Evolutionary conservation across 805 yeast species (phyloP).

Genomic region (Saturnispora sekii): DNA sequence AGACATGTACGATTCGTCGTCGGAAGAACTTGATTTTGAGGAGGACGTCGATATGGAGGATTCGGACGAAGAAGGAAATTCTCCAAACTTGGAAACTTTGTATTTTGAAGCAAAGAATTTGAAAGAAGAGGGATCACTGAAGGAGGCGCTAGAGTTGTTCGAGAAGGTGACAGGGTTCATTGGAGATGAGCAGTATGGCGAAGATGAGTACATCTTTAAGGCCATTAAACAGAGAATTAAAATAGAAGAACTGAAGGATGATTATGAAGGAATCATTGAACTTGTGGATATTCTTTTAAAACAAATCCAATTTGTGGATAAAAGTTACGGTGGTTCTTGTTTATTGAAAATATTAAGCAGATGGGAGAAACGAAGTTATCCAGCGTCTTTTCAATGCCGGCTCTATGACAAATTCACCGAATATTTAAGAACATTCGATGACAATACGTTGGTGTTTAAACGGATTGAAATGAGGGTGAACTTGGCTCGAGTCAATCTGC

Average conservation of each 20-base stretch:
- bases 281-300: constrained; percentile 16
- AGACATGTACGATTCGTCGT: constrained; percentile 28
- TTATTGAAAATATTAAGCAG: constrained; percentile 23
- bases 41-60: constrained; percentile 16
- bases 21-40: constrained; percentile 27
- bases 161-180: constrained; percentile 13
- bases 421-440: constrained; percentile 9
- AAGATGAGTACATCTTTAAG: constrained; percentile 23
- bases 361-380: constrained; percentile 18
- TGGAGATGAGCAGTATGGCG: not conserved
- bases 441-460: constrained; percentile 18
- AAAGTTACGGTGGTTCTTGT: constrained; percentile 23
- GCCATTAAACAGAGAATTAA: constrained; percentile 28
- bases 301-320: constrained; percentile 13
- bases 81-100: constrained; percentile 15
- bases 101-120: constrained; percentile 27
- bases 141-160: constrained; percentile 21
- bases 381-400: constrained; percentile 13
- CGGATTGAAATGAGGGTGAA: constrained; percentile 41
- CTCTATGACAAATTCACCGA: constrained; percentile 17
- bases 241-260: constrained; percentile 15
- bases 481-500: constrained; percentile 33
- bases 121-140: constrained; percentile 24
- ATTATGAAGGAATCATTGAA: constrained; percentile 12
- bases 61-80: constrained; percentile 8